Evolutionary conservation across 1,139 yeast genomes (phyloP), one percentile per base, ranked within the genome.

Genomic region (Lodderomyces theae): DNA sequence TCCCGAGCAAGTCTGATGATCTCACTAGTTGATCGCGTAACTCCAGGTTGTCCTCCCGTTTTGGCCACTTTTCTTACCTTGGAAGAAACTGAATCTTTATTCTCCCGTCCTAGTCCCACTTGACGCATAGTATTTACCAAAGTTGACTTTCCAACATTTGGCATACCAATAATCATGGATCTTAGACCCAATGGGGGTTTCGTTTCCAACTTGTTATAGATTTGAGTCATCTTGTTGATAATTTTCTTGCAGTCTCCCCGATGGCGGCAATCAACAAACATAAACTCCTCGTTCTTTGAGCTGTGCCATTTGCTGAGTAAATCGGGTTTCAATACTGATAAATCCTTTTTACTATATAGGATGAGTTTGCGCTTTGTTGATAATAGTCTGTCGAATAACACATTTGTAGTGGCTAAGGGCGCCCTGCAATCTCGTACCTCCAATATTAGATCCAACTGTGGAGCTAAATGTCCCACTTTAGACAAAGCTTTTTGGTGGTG

Each of bases 111-210:
- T 17, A 51, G 41, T 2, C 88, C 87, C 2, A 75, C 76, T 17
- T 69, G 69, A 42, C 97, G 64, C 39, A 92, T 64, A 0, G 84
- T 73, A 56, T 92, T 92, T 10, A 90, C 83, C 42, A 92, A 63
- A 0, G 95, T 85, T n/a, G 96, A 86, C 60, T 92, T 92, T 1
- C 98, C 98, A n/a, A 89, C 96, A 58, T 92, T 92, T 1, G 98
- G 98, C 95, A 92, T 86, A 0, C 98, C 98, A 9, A 86, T 81
- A 37, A 92, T 79, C 69, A 90, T 70, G 40, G 86, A 60, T 28
- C 90, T 64, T 38, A 86, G 65, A 0, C 98, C 97, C 42, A 89
- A 63, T 0, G 97, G 97, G 0, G 95, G 92, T 1, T 83, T 80
- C 0, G 90, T 80, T 5, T 58, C 61, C 72, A 80, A 69, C 3